Base-by-base conservation (phyloP, 257 asterid genomes). In the Pogostemon cablin region DNA sequence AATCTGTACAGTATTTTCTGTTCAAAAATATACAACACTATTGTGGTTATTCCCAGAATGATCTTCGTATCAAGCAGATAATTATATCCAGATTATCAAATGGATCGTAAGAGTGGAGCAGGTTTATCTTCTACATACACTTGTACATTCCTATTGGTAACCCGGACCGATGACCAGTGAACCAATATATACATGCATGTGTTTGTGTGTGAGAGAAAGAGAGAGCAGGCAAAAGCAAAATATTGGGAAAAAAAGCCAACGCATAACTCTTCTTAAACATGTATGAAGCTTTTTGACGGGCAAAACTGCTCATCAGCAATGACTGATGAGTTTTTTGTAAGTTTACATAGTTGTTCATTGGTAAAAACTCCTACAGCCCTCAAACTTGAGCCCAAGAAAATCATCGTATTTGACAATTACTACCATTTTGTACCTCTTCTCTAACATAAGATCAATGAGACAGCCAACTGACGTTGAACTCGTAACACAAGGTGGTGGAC, bases 321-420 rank as follows among this genome's bases (percentile, higher is more conserved):
- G 39, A 77, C 67, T 40, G 75, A 75, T 62, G 84, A 74, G 70
- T 71, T 69, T 42, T 71, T 58, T 68, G 84, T 64, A 25, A 78
- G 85, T 75, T 76, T 78, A 80, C 75, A 77, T n/a, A 85, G 66
- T 69, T 80, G 72, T 72, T 78, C 85, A 68, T 68, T 74, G 0
- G 85, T 77, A 78, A 87, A 80, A 77, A 87, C 85, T 63, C 95
- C 91, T 55, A 84, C 80, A 67, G 87, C 87, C 65, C 80, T 83
- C 67, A 75, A 59, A 80, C 79, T 87, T 35, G 86, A 72, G 77
- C 79, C 84, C 75, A 60, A 71, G 75, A 70, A 72, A 75, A 49
- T 81, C 88, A 0, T 80, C 81, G 60, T 80, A 76, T 73, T 83
- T 83, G 6, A 84, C 86, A 75, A 86, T 66, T 50, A 86, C 71